phyloP scores from a whole-genome alignment of 2,329 filamentous ascomycete genomes.

The Pleomassaria siparia region DNA sequence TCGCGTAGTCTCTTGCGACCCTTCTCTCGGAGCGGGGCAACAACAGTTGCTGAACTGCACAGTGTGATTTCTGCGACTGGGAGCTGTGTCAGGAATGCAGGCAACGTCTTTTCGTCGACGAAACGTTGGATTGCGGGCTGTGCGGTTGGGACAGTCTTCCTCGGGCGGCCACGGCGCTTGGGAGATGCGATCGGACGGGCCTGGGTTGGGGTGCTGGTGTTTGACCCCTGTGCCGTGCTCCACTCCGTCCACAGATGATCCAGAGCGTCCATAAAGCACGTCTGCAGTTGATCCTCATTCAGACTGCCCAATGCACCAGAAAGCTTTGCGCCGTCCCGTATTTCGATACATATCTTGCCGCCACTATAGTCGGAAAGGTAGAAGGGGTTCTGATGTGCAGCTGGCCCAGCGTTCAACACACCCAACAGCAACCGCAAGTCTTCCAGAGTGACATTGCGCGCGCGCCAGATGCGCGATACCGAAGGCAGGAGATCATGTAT shows the following conservation, averaged over 20 bases:
- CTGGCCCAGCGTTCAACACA: constrained; percentile 37
- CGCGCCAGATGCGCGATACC: constrained; percentile 49
- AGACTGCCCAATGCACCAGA: constrained; percentile 33
- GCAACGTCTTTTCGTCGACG: constrained; percentile 35
- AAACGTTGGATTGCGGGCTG: constrained; percentile 54
- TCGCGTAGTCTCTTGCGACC: constrained; percentile 70
- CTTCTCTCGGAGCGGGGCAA: constrained; percentile 62
- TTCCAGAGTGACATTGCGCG: constrained; percentile 47
- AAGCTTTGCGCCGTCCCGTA: constrained; percentile 32
- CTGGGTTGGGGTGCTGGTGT: too few species aligned
- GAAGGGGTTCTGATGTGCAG: constrained; percentile 37
- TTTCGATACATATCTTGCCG: constrained; percentile 47
- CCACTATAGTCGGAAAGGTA: constrained; percentile 47
- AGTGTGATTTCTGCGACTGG: constrained; percentile 57
- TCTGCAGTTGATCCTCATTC: constrained; percentile 52
- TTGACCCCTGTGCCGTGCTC: constrained; percentile 20
- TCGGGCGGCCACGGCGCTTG: constrained; percentile 37
- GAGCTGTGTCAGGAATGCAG: constrained; percentile 58
- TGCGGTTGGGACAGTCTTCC: constrained; percentile 24
- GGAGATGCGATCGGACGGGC: constrained; percentile 32
- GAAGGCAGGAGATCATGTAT: constrained; percentile 43
- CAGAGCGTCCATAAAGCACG: constrained; percentile 53
- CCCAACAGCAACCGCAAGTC: constrained; percentile 52
- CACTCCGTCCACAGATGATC: constrained; percentile 49
- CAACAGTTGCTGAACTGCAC: constrained; percentile 55